Conservation (phyloP, 2,329 filamentous ascomycete genomes). For the Fusarium virguliforme region DNA sequence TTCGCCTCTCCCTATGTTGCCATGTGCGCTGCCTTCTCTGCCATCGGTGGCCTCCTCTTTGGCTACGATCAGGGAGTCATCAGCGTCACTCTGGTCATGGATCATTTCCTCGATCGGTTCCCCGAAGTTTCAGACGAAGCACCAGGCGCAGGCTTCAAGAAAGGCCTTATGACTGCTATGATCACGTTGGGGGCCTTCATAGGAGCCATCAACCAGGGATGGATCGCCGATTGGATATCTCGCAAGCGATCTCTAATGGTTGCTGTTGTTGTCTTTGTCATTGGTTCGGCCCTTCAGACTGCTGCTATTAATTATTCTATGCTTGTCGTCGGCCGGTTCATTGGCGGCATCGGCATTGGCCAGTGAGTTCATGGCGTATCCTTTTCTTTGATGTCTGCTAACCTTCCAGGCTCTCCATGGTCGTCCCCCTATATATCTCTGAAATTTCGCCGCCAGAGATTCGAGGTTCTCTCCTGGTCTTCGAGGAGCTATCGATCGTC, state of each 20-base stretch:
- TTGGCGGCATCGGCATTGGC: slow-evolving; percentile 63
- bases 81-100: slow-evolving; percentile 58
- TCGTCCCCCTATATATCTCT: slow-evolving; percentile 62
- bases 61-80: slow-evolving; percentile 61
- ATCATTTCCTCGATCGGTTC: slow-evolving; percentile 55
- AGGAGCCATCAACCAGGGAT: slow-evolving; percentile 59
- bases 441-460: slow-evolving; percentile 66
- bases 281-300: slow-evolving; percentile 63
- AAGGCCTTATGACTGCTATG: slow-evolving; percentile 66
- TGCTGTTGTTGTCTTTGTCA: slow-evolving; percentile 56
- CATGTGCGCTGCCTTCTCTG: slow-evolving; percentile 54
- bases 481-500: slow-evolving; percentile 58
- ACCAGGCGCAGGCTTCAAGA: slow-evolving; percentile 58
- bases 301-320: slow-evolving; percentile 59
- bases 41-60: slow-evolving; percentile 61
- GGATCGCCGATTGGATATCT: slow-evolving; percentile 27
- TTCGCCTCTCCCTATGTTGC: slow-evolving; percentile 54
- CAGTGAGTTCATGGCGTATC: slow-evolving; percentile 40
- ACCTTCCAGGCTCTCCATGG: slow-evolving; percentile 50
- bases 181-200: slow-evolving; percentile 65
- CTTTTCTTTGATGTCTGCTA: not conserved
- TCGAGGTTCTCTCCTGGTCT: slow-evolving; percentile 63
- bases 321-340: slow-evolving; percentile 60
- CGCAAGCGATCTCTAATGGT: slow-evolving; percentile 43
- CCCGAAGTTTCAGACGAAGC: slow-evolving; percentile 53